Percentiles rank a stretch among this genome's conserved stretches.
phyloP scores from a whole-genome alignment of 2,329 filamentous ascomycete genomes.

The Fusarium sp. region DNA sequence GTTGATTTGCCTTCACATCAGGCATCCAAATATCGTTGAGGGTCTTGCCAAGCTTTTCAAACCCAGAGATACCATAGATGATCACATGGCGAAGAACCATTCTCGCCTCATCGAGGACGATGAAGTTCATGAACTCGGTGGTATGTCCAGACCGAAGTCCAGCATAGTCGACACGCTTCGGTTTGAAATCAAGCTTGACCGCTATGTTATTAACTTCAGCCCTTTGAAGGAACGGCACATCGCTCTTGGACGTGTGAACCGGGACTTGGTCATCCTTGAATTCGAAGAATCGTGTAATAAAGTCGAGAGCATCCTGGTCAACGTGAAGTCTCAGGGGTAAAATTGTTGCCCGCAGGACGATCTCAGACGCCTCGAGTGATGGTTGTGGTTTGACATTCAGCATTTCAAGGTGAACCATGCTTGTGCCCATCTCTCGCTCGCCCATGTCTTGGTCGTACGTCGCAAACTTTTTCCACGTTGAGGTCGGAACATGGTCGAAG shows the following conservation, averaged over 20 bases:
- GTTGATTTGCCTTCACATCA: conserved; percentile 88
- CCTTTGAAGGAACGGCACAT: conserved; percentile 87
- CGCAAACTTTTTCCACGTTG: conserved; percentile 98
- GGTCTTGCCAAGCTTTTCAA: conserved; percentile 88
- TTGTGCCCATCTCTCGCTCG: conserved; percentile 85
- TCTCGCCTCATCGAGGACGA: conserved; percentile 88
- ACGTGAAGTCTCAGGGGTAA: conserved; percentile 92
- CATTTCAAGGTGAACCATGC: conserved; percentile 90
- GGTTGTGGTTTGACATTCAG: conserved; percentile 88
- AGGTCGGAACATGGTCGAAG: conserved; percentile 93
- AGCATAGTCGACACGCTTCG: conserved; percentile 96
- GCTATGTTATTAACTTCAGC: conserved; percentile 87
- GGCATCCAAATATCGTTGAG: conserved; percentile 98
- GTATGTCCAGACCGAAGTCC: conserved; percentile 92
- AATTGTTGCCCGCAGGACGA: conserved; percentile 82
- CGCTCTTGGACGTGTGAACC: conserved; percentile 69
- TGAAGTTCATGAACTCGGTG: conserved; percentile 98
- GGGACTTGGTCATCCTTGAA: conserved; percentile 84
- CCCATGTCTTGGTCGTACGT: conserved; percentile 91
- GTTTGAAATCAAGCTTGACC: conserved; percentile 93
- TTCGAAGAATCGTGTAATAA: conserved; percentile 96
- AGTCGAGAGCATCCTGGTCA: conserved; percentile 96
- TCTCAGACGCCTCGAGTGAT: conserved; percentile 86
- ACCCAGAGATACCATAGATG: conserved; percentile 90
- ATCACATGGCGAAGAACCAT: conserved; percentile 90